Evolutionary conservation across 2,329 filamentous ascomycete species (phyloP), one percentile per base, ranked within the genome.

Genomic region (Colletotrichum sp.): DNA sequence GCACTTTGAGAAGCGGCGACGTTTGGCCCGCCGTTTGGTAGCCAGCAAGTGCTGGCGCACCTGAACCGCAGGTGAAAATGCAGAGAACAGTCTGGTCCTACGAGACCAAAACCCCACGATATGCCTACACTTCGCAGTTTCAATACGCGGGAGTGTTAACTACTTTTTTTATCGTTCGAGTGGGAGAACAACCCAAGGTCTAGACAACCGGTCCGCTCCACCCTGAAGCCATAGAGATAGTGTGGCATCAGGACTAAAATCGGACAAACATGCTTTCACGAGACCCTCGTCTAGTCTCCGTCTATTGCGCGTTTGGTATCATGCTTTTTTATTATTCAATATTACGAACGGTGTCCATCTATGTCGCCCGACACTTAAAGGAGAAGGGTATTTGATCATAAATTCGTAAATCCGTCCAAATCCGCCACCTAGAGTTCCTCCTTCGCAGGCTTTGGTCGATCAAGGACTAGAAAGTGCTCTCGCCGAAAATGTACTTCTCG

Each of bases 121-220:
- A 88, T 92, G 89, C 90, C 90, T 91, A 88, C 90, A 90, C 90
- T 87, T 89, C 84, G 87, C 89, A 88, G 87, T 85, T 81, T 88
- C 87, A 85, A 87, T 92, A 88, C 89, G 88, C 89, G 86, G 84
- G 87, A 85, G 87, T 89, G 90, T 91, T 86, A 91, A 90, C 88
- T 90, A 90, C 59, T 82, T 83, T 76, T 76, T 52, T 84, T 85
- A 86, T 87, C 86, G 86, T 87, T 92, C 90, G 89, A 89, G 90
- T 83, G 90, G 92, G 91, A 90, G 89, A 92, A 89, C 92, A 88
- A 82, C 86, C 85, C 84, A 88, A 84, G 90, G 91, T 90, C 90
- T 92, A 92, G 91, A 92, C 91, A 92, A 90, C 91, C 91, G 82
- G 90, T 91, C 90, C 89, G 86, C 88, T 92, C 91, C 91, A 92